Evolutionary conservation across 2,329 filamentous ascomycete genomes (phyloP).

Genomic region (Fonsecaea monophora): DNA sequence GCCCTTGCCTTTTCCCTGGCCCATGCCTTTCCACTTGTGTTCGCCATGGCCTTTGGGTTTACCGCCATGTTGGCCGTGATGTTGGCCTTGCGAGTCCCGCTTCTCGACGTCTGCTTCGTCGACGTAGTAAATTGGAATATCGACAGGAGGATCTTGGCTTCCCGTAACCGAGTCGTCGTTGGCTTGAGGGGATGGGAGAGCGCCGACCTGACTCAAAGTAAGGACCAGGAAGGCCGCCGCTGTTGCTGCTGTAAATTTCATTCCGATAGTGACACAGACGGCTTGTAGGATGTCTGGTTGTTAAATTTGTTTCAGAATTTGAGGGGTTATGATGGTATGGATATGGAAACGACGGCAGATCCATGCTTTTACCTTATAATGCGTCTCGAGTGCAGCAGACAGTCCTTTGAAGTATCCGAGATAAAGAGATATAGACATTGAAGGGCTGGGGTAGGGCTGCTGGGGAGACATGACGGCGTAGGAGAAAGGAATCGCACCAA

Average conservation of each 20-base stretch:
- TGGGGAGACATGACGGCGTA: neutral
- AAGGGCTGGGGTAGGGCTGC: neutral
- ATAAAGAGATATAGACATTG: conserved; percentile 24
- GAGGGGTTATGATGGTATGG: neutral
- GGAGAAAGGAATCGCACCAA: conserved; percentile 20
- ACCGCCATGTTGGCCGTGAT: conserved; percentile 7
- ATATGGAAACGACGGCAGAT: neutral
- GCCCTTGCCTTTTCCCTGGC: conserved; percentile 10
- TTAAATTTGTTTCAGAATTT: neutral
- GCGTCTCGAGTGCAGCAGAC: neutral
- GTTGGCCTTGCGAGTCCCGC: conserved; percentile 9
- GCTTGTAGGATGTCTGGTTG: neutral
- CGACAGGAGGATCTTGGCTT: neutral
- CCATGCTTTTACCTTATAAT: neutral
- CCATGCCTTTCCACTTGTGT: conserved; percentile 19
- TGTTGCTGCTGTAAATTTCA: conserved; percentile 25
- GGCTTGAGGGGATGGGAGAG: conserved; percentile 28
- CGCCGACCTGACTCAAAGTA: conserved; percentile 25
- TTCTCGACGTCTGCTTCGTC: conserved; percentile 20
- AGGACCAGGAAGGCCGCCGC: conserved; percentile 32
- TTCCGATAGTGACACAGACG: conserved; percentile 1
- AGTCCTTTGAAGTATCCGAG: conserved; percentile 4
- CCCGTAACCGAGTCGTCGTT: neutral
- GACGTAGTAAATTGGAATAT: conserved; percentile 18
- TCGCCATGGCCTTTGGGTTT: neutral